Percentiles rank a stretch among this genome's conserved stretches.
phyloP scores from a whole-genome alignment of 1,284 basidiomycete species.

The Cryptococcus sp. region DNA sequence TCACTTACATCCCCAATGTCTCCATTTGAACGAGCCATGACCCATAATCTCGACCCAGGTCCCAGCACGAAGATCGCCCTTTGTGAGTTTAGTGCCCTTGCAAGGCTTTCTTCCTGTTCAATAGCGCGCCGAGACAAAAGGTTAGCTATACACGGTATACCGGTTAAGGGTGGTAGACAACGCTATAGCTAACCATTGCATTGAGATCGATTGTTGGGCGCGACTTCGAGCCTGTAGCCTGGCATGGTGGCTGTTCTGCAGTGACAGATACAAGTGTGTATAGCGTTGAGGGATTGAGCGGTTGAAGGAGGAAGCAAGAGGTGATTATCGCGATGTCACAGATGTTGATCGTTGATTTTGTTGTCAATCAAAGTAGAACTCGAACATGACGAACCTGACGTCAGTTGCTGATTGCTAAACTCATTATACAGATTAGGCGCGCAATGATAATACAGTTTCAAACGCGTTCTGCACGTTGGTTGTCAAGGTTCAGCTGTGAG shows the following conservation, averaged over 20 bases:
- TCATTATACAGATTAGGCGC: too few relatives aligned
- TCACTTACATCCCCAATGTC: slow-evolving; percentile 42
- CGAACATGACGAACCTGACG: too few relatives aligned
- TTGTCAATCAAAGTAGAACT: too few relatives aligned
- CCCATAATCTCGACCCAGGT: slow-evolving; percentile 74
- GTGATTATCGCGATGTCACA: background rate
- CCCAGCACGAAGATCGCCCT: slow-evolving; percentile 73
- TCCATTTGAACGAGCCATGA: slow-evolving; percentile 65
- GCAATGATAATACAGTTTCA: too few relatives aligned
- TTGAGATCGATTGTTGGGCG: slow-evolving; percentile 61
- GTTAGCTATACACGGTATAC: too few relatives aligned
- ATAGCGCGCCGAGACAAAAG: slow-evolving; percentile 5
- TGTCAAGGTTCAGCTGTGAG: too few relatives aligned
- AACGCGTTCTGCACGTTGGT: too few relatives aligned
- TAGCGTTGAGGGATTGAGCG: background rate
- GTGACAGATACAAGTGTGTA: background rate
- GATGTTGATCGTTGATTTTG: background rate
- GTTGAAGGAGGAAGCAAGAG: background rate
- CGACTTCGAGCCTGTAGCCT: slow-evolving; percentile 67
- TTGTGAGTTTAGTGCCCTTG: slow-evolving; percentile 68
- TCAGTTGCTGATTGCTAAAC: too few relatives aligned
- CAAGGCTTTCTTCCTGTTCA: slow-evolving; percentile 75
- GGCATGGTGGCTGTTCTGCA: slow-evolving; percentile 24
- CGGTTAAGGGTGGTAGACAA: background rate
- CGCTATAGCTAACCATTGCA: slow-evolving; percentile 69